Evolutionary conservation across 169 alveolate genomes (phyloP), one percentile per base, ranked within the genome.

Genomic region (Plasmodium reichenowi): DNA sequence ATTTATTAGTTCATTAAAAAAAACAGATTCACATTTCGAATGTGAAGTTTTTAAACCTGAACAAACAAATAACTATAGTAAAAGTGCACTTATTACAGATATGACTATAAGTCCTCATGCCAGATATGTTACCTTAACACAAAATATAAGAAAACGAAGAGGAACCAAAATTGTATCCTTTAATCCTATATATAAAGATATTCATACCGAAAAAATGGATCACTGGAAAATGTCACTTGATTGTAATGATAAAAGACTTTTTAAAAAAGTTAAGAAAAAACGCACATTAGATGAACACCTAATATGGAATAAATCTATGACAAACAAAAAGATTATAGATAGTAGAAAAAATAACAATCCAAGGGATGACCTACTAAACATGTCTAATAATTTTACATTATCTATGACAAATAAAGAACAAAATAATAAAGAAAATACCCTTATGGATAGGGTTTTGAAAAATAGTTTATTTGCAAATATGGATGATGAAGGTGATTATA

Each of bases 101-200:
- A 87, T 93, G 64, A 90, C 97, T 32, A 95, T 97, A 22, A 96
- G 95, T 92, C 97, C 97, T 4, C 99, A 97, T 88, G 97, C 98
- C 26, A 87, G 99, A 72, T 98, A 97, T 83, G 92, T 96, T 4
- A 94, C 97, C 6, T 85, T 98, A 38, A 95, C 98, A 26, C 74
- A 93, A 75, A 96, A 96, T 80, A 97, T 98, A 24, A 78, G 96
- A 32, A 72, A 52, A 48, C n/a, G 92, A 7, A 59, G 92, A 43
- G 92, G 92, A 48, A 70, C 92, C 3, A 88, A 88, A 60, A 24
- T 88, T 24, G 60, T 75, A 15, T 71, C 85, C 12, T 88, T 88
- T 62, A 75, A 64, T 47, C 73, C 58, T 13, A 88, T 88, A 20
- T 88, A 74, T 48, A 88, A 54, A 43, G 92, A 88, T 72, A 67